Conservation (phyloP, 345 rosid genomes). For the Cardamine chenopodiifolia region DNA sequence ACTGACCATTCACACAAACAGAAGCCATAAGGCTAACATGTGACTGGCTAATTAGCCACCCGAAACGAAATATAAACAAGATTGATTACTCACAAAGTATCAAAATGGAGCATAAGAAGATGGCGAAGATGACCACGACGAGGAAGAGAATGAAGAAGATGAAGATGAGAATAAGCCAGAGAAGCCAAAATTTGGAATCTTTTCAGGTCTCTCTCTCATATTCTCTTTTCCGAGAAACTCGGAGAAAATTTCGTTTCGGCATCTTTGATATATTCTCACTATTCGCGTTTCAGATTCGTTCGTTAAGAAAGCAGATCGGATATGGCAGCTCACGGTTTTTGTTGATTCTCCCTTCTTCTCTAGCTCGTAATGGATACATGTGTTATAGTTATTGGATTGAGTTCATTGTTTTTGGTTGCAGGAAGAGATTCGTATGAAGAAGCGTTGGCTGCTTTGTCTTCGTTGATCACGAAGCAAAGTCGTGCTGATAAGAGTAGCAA, state of each 20-base stretch:
- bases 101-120: conserved; percentile 22
- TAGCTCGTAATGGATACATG: background rate
- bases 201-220: conserved; percentile 28
- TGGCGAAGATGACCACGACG: conserved; percentile 41
- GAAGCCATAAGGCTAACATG: conserved; percentile 39
- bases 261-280: background rate
- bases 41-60: conserved; percentile 61
- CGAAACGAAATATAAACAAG: conserved; percentile 5
- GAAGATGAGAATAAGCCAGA: conserved; percentile 51
- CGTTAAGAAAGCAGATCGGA: conserved; percentile 38
- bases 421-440: conserved; percentile 57
- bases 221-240: conserved; percentile 18
- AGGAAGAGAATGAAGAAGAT: conserved; percentile 41
- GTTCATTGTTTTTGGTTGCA: conserved; percentile 26
- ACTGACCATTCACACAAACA: conserved; percentile 68
- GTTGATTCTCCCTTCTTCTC: background rate
- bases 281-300: conserved; percentile 38
- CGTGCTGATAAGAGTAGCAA: conserved; percentile 89
- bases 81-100: background rate
- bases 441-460: conserved; percentile 84
- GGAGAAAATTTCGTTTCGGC: conserved; percentile 1
- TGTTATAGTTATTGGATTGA: conserved; percentile 22
- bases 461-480: conserved; percentile 78
- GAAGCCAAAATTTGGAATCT: conserved; percentile 50
- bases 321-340: conserved; percentile 38